Percentiles rank a stretch among this genome's conserved stretches.
These are phyloP conservation scores for Jasminum sambac DNA, from an alignment of 257 asterid genomes.

Conservation along the genomic window DNA sequence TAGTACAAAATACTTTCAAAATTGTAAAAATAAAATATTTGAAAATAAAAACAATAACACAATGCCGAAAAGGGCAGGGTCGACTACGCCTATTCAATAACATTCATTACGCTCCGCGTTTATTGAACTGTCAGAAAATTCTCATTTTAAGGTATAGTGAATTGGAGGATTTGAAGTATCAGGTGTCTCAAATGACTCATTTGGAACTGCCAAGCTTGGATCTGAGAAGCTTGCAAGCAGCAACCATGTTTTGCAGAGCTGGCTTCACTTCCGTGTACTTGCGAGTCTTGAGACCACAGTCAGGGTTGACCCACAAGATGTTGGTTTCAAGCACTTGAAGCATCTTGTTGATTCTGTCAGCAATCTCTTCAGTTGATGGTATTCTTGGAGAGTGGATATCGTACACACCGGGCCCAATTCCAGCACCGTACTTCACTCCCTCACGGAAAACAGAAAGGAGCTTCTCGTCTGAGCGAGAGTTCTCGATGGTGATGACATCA, in stretches of 20 bases:
- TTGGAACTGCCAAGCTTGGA: constrained; percentile 55
- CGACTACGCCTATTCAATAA: constrained; percentile 12
- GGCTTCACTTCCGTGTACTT: constrained; percentile 64
- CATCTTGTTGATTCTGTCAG: constrained; percentile 60
- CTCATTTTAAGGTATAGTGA: constrained; percentile 15
- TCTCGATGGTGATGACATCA: constrained; percentile 59
- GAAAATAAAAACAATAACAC: constrained; percentile 4
- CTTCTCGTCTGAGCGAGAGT: constrained; percentile 58
- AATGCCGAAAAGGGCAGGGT: constrained; percentile 13
- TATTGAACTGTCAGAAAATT: constrained; percentile 17
- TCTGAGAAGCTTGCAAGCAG: constrained; percentile 63
- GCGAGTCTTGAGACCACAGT: constrained; percentile 69
- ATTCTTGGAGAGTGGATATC: constrained; percentile 75
- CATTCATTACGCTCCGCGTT: constrained; percentile 2
- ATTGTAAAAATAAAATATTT: neutral
- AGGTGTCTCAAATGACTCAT: constrained; percentile 21
- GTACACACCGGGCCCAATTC: constrained; percentile 71
- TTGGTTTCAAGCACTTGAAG: constrained; percentile 65
- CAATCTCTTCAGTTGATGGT: constrained; percentile 62
- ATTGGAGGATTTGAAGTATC: neutral
- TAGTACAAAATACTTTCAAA: neutral
- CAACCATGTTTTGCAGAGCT: constrained; percentile 55
- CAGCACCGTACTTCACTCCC: constrained; percentile 68
- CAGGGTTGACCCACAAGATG: constrained; percentile 73
- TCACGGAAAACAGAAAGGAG: constrained; percentile 55